Evolutionary conservation across 257 asterid genomes (phyloP), one percentile per base, ranked within the genome.

Genomic region (Nicotiana noctiflora): DNA sequence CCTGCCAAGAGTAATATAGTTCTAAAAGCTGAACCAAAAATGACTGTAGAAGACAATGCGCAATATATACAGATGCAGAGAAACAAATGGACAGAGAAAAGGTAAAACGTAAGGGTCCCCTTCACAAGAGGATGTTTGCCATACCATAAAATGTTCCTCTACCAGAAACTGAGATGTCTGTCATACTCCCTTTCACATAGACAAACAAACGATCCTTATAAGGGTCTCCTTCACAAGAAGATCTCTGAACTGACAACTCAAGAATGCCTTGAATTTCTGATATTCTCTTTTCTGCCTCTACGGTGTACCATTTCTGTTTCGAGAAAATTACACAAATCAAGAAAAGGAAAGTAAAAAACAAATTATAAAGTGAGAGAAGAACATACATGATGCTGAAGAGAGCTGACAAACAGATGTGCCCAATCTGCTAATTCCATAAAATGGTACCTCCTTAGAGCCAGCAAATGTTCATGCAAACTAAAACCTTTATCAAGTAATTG

Each of bases 351-450:
- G 81, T 14, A 75, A 68, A 83, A 82, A 37, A 83, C 40, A 75
- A 60, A 27, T 80, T 81, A 81, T 23, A 31, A 70, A 82, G 81
- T 18, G 83, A 81, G 44, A 55, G 81, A 86, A 5, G 82, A 44
- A 76, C 89, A 77, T 91, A 95, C 99, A 84, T 86, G 94, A 74
- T 82, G 89, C 93, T 92, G 87, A 75, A 96, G 95, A 67, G 99
- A 93, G 90, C 82, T 83, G 86, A 96, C 91, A 87, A 96, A 96
- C 83, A 92, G 88, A 86, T 96, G 97, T n/a, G 93, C 97, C 99
- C 99, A 96, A 85, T 96, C 99, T 44, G 98, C 98, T 23, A 89
- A 80, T 89, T 91, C 98, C 99, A 96, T 94, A 88, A 96, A 94
- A 90, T 96, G 94, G 83, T 91, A 96, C 75, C 96, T 88, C 80